Conservation (phyloP, 2,329 filamentous ascomycete genomes). For the Trichoderma pleuroti region DNA sequence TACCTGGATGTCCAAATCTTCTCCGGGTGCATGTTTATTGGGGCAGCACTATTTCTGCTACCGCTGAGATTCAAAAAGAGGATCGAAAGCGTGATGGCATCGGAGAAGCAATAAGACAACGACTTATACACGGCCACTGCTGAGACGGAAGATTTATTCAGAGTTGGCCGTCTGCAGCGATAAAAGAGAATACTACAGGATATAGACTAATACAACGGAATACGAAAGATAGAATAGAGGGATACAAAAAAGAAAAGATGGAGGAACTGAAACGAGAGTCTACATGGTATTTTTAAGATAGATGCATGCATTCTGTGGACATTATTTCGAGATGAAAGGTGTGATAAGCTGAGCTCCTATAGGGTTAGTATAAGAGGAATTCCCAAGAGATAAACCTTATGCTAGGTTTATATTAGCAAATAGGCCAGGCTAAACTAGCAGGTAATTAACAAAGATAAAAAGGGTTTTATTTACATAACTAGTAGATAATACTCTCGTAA, state of each 20-base stretch:
- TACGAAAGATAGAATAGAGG: neutral
- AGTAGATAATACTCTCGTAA: too few relatives aligned
- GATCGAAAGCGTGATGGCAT: neutral
- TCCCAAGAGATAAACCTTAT: too few relatives aligned
- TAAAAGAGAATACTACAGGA: neutral
- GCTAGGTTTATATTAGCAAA: too few relatives aligned
- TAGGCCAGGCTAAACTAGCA: too few relatives aligned
- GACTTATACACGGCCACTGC: neutral
- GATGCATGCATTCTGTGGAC: neutral
- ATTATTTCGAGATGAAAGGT: neutral
- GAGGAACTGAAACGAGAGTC: neutral
- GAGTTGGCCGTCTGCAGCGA: neutral
- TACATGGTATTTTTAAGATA: neutral
- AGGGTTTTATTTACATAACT: too few relatives aligned
- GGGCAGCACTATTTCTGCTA: neutral
- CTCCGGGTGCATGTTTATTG: slow-evolving; percentile 8
- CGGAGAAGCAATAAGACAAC: neutral
- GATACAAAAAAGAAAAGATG: neutral
- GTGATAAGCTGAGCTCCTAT: too few relatives aligned
- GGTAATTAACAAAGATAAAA: too few relatives aligned
- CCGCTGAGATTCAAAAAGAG: slow-evolving; percentile 3
- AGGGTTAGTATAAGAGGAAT: too few relatives aligned
- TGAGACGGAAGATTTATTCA: neutral
- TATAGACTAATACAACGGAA: neutral
- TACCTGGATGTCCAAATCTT: slow-evolving; percentile 14